These are phyloP conservation scores for Coniochaeta sp. DNA, from an alignment of 2,329 filamentous ascomycete genomes.

Conservation along the genomic window DNA sequence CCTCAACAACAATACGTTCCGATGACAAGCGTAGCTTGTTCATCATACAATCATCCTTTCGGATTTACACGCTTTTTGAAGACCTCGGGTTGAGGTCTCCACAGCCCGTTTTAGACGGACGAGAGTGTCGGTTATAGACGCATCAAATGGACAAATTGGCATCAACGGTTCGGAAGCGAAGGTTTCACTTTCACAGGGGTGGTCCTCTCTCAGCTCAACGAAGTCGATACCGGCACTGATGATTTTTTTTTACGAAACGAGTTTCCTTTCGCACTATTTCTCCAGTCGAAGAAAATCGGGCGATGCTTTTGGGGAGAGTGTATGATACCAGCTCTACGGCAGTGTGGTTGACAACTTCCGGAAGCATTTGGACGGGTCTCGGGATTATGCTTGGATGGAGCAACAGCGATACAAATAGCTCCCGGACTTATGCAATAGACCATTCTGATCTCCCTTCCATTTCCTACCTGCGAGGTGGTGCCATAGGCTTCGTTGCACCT, in stretches of 20 bases:
- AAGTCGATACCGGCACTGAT: neutral
- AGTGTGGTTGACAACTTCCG: neutral
- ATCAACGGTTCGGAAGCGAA: neutral
- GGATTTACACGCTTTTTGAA: neutral
- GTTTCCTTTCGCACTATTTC: neutral
- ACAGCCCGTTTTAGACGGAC: neutral
- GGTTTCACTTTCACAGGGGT: neutral
- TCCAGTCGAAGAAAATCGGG: neutral
- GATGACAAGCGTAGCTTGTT: slow-evolving; percentile 19
- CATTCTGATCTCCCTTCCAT: too few species aligned
- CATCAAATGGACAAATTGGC: neutral
- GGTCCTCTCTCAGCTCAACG: neutral
- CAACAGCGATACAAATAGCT: too few species aligned
- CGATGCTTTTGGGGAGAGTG: neutral
- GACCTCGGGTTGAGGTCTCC: neutral
- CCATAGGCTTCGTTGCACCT: too few species aligned
- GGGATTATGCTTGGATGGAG: too few species aligned
- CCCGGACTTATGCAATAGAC: too few species aligned
- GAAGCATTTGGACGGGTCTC: too few species aligned
- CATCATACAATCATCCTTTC: neutral
- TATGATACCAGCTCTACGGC: neutral
- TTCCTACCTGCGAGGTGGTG: too few species aligned
- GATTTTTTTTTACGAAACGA: neutral
- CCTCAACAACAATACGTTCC: slow-evolving; percentile 27
- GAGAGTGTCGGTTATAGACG: neutral